Conservation (phyloP, 2,329 filamentous ascomycete genomes). For the Colletotrichum siamense region DNA sequence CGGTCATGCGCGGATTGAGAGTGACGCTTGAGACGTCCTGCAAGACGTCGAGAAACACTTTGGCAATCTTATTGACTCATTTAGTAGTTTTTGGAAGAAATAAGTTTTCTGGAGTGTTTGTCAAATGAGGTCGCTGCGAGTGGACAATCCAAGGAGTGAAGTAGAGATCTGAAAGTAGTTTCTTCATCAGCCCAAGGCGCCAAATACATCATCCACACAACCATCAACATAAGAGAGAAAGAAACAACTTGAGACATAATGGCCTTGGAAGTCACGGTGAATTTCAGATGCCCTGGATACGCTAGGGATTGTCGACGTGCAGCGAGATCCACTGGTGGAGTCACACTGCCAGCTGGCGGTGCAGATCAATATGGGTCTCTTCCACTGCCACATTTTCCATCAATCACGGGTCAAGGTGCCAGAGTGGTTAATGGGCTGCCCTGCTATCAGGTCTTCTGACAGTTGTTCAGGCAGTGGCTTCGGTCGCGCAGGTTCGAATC, state of each 20-base stretch:
- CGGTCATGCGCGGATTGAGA: neutral
- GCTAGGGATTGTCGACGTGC: neutral
- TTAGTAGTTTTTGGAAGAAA: too few species aligned
- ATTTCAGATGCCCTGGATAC: neutral
- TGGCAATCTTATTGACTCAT: neutral
- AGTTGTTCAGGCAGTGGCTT: neutral
- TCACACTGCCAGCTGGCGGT: neutral
- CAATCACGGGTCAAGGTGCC: neutral
- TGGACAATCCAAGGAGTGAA: neutral
- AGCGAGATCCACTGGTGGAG: neutral
- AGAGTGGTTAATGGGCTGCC: constrained; percentile 9
- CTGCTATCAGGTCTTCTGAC: neutral
- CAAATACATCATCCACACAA: neutral
- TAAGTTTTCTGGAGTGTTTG: neutral
- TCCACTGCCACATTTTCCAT: rapidly evolving
- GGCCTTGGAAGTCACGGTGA: rapidly evolving
- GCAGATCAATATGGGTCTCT: neutral
- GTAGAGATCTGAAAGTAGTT: neutral
- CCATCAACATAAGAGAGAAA: rapidly evolving
- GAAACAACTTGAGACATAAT: neutral
- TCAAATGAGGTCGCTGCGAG: neutral
- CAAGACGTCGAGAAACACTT: rapidly evolving
- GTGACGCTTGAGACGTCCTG: neutral
- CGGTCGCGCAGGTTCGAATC: constrained; percentile 7
- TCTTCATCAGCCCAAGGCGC: rapidly evolving